Evolutionary conservation across 768 basidiomycete genomes (phyloP).

Genomic region (Lanmaoa pseudosensibilis): DNA sequence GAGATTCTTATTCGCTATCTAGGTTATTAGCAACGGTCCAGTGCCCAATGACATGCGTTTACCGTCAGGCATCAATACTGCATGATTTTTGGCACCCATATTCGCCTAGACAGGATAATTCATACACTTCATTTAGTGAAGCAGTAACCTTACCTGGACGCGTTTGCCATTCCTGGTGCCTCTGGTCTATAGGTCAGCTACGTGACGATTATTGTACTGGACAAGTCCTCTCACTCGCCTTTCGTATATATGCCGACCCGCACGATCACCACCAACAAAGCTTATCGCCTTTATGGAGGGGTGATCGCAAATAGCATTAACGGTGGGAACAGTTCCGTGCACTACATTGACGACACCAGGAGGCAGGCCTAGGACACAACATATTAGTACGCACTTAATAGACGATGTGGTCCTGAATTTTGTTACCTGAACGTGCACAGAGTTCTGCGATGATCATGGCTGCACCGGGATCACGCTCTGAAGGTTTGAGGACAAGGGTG

Average conservation of each 20-base stretch:
- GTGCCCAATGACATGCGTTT: slow-evolving; percentile 17
- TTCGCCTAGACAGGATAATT: slow-evolving; percentile 47
- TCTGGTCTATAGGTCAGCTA: slow-evolving; percentile 37
- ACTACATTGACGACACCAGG: slow-evolving; percentile 88
- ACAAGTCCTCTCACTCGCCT: slow-evolving; percentile 42
- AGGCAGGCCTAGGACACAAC: slow-evolving; percentile 56
- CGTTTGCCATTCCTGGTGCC: slow-evolving; percentile 87
- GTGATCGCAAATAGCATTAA: slow-evolving; percentile 93
- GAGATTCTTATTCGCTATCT: slow-evolving; percentile 83
- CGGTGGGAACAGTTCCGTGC: slow-evolving; percentile 86
- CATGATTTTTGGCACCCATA: slow-evolving; percentile 97
- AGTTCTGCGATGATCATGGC: slow-evolving; percentile 98
- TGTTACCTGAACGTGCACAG: slow-evolving; percentile 74
- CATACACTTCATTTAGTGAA: neutral
- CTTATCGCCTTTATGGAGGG: slow-evolving; percentile 91
- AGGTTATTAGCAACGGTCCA: neutral
- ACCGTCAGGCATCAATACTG: slow-evolving; percentile 93
- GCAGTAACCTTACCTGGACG: slow-evolving; percentile 57
- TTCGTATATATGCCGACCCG: slow-evolving; percentile 93
- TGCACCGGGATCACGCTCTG: slow-evolving; percentile 95
- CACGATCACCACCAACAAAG: slow-evolving; percentile 92
- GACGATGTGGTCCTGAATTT: neutral
- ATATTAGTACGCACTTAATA: neutral
- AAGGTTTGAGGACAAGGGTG: slow-evolving; percentile 92
- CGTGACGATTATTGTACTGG: slow-evolving; percentile 1